phyloP scores from a whole-genome alignment of 805 yeast species.

The Sugiyamaella floridensis region DNA sequence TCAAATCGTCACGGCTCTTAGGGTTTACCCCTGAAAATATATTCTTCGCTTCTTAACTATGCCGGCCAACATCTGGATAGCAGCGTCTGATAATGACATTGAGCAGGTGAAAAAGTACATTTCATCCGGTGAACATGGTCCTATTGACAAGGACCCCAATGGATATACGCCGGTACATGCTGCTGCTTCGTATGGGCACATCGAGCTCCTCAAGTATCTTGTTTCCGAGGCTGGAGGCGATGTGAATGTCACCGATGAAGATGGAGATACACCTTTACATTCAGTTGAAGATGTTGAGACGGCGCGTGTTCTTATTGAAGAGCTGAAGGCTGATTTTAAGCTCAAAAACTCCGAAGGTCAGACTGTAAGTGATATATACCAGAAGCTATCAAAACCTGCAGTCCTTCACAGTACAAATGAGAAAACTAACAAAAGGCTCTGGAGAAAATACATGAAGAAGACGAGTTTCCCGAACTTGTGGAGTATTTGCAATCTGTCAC shows the following conservation, averaged over 20 bases:
- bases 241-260: conserved; percentile 72
- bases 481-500: conserved; percentile 49
- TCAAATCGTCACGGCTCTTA: not conserved
- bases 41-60: not conserved
- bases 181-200: conserved; percentile 88
- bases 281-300: conserved; percentile 67
- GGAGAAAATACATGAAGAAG: conserved; percentile 74
- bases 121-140: conserved; percentile 43
- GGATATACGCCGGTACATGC: conserved; percentile 98
- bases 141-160: conserved; percentile 78
- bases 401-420: conserved; percentile 7
- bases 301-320: conserved; percentile 62
- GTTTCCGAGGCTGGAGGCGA: conserved; percentile 58
- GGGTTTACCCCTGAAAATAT: not conserved
- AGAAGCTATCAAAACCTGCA: not conserved
- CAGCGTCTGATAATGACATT: conserved; percentile 79
- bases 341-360: conserved; percentile 65
- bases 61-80: conserved; percentile 76
- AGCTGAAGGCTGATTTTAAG: conserved; percentile 58
- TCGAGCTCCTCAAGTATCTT: conserved; percentile 54
- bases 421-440: conserved; percentile 35
- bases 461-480: conserved; percentile 73
- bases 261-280: conserved; percentile 94
- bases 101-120: conserved; percentile 52
- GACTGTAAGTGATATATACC: conserved; percentile 35